Conservation (phyloP, 192 early-diverging fungal genomes). For the Coemansia interrupta region DNA sequence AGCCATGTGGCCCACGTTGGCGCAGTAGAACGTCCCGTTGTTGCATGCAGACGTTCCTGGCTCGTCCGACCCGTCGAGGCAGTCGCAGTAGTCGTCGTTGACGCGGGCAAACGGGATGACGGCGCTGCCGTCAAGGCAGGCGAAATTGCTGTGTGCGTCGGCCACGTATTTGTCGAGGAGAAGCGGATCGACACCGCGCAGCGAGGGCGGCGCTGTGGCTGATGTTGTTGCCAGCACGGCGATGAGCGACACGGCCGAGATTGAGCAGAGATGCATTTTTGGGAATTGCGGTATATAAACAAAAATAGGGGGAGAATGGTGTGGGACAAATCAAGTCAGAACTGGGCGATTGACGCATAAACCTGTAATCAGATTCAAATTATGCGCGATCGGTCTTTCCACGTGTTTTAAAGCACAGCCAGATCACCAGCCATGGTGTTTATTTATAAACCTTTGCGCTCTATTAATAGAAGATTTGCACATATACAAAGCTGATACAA, state of each 20-base stretch:
- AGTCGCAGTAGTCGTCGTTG: constrained; percentile 99
- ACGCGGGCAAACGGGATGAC: constrained; percentile 67
- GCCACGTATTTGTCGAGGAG: constrained; percentile 18
- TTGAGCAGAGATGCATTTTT: not conserved
- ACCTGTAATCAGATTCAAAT: too few species aligned
- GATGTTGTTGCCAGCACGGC: not conserved
- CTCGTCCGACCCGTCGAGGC: constrained; percentile 90
- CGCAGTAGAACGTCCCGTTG: constrained; percentile 77
- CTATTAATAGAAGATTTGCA: too few species aligned
- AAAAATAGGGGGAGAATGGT: too few species aligned
- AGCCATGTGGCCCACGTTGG: constrained; percentile 71
- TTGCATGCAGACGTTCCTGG: constrained; percentile 92
- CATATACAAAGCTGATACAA: too few species aligned
- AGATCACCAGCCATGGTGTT: too few species aligned
- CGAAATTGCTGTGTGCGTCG: constrained; percentile 43
- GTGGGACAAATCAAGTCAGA: too few species aligned
- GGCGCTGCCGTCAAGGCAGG: constrained; percentile 71
- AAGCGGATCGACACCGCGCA: constrained; percentile 41
- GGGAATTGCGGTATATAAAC: too few species aligned
- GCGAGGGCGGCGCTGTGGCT: not conserved
- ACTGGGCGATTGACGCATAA: too few species aligned
- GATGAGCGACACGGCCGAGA: not conserved
- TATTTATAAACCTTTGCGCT: too few species aligned
- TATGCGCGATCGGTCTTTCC: too few species aligned
- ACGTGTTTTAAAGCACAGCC: too few species aligned